Evolutionary conservation across 75 land plant species (phyloP).

Genomic region (Ceratopteris richardii): DNA sequence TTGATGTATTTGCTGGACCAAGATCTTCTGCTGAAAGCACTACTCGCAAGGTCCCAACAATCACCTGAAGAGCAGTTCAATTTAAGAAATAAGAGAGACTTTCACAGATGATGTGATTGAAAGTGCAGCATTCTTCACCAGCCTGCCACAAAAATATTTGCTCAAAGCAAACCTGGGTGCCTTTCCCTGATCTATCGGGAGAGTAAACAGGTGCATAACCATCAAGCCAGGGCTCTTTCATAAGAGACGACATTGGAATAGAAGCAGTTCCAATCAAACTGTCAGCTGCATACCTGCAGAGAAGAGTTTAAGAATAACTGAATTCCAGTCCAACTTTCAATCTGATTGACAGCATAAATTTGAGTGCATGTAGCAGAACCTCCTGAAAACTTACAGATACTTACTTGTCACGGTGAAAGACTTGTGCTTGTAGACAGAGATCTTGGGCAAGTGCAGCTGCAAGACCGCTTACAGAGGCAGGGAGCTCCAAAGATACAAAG

Average conservation of each 20-base stretch:
- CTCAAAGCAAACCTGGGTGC: no score
- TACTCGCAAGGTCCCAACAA: conserved; percentile 13
- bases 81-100: no score
- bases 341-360: neutral
- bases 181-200: no score
- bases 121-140: no score
- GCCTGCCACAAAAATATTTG: no score
- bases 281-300: conserved; percentile 29
- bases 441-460: conserved; percentile 23
- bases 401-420: conserved; percentile 28
- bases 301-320: no score
- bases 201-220: conserved; percentile 21
- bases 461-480: conserved; percentile 17
- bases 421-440: conserved; percentile 17
- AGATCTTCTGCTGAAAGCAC: conserved; percentile 19
- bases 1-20: conserved; percentile 9
- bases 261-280: conserved; percentile 19
- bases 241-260: conserved; percentile 19
- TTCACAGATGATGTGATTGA: no score
- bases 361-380: neutral
- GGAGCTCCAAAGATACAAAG: conserved; percentile 29
- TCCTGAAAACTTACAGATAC: neutral
- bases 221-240: conserved; percentile 21
- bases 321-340: neutral
- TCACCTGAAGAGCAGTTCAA: conserved; percentile 3